phyloP scores from a whole-genome alignment of 805 yeast genomes.

The Teunomyces funiuensis region DNA sequence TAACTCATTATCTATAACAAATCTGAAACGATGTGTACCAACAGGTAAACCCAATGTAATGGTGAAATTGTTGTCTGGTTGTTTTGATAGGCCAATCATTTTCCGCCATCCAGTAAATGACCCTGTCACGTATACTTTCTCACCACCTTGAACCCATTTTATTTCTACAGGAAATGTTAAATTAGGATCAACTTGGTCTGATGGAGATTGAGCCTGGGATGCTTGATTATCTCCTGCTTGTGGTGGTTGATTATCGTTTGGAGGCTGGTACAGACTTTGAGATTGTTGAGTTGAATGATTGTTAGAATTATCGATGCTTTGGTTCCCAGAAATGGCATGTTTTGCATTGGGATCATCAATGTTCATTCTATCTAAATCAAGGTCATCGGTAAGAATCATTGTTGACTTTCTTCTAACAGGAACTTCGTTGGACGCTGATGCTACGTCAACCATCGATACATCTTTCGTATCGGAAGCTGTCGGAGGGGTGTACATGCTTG shows the following conservation, averaged over 20 bases:
- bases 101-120: slow-evolving; percentile 98
- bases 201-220: slow-evolving; percentile 4
- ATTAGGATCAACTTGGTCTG: slow-evolving; percentile 23
- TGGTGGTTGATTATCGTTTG: slow-evolving; percentile 8
- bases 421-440: slow-evolving; percentile 24
- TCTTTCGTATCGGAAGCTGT: slow-evolving; percentile 3
- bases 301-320: neutral
- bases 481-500: neutral
- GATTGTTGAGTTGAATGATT: slow-evolving; percentile 8
- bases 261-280: slow-evolving; percentile 6
- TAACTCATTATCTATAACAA: slow-evolving; percentile 91
- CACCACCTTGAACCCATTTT: slow-evolving; percentile 96
- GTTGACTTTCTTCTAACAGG: slow-evolving; percentile 66
- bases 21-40: slow-evolving; percentile 91
- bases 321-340: slow-evolving; percentile 2
- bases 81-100: slow-evolving; percentile 81
- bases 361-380: slow-evolving; percentile 53
- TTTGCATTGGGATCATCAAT: slow-evolving; percentile 33
- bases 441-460: slow-evolving; percentile 45
- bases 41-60: slow-evolving; percentile 78
- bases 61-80: slow-evolving; percentile 53
- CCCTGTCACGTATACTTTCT: slow-evolving; percentile 92
- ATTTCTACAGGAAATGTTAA: slow-evolving; percentile 59
- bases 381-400: slow-evolving; percentile 66
- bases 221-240: slow-evolving; percentile 10